These are phyloP conservation scores for Arthrobotrys iridis DNA, from an alignment of 2,329 filamentous ascomycete genomes.

Conservation along the genomic window DNA sequence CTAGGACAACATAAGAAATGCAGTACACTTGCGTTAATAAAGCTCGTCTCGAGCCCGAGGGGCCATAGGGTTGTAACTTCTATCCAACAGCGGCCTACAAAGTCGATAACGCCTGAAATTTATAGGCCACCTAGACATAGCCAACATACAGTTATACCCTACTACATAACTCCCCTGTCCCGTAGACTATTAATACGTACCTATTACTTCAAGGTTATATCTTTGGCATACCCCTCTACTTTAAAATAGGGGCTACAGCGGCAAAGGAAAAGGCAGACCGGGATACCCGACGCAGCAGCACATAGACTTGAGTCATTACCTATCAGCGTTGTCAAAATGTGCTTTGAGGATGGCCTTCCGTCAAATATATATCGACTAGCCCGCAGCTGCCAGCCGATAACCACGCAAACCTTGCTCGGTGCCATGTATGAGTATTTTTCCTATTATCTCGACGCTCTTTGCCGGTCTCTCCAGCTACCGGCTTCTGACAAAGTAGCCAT, in stretches of 20 bases:
- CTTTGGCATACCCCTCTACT: not conserved
- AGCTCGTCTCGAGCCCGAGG: too few species aligned
- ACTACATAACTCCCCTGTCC: too few species aligned
- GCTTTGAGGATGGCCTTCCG: not conserved
- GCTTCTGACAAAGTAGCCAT: not conserved
- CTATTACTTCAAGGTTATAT: not conserved
- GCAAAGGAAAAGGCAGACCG: not conserved
- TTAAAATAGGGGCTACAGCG: not conserved
- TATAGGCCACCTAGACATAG: too few species aligned
- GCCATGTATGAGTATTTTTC: not conserved
- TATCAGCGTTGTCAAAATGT: not conserved
- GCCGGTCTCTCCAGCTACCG: not conserved
- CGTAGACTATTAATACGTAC: too few species aligned
- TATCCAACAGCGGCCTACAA: too few species aligned
- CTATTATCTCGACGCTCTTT: not conserved
- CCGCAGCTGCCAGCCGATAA: not conserved
- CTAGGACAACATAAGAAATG: too few species aligned
- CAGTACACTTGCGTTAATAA: too few species aligned
- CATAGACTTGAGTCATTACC: too few species aligned
- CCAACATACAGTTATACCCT: too few species aligned
- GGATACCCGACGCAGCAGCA: not conserved
- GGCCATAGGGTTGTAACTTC: too few species aligned
- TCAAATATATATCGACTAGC: not conserved
- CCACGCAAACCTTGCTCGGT: not conserved
- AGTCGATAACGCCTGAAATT: too few species aligned